Evolutionary conservation across 768 basidiomycete species (phyloP).

Genomic region (Suillus clintonianus): DNA sequence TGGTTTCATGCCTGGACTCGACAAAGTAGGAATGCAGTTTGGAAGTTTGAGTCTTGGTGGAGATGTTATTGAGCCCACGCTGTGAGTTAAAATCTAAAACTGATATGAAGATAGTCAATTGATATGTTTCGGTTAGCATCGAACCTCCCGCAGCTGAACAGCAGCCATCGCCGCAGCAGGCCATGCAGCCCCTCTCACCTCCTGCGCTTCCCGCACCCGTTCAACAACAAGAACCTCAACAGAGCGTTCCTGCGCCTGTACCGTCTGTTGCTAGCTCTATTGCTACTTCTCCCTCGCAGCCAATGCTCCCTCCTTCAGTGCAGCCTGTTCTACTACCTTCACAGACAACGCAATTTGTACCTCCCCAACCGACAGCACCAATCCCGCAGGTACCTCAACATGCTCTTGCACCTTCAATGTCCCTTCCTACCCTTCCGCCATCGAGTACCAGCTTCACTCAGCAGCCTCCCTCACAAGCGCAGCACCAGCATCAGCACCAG

Average conservation of each 20-base stretch:
- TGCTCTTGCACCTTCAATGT: neutral
- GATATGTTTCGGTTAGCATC: slow-evolving; percentile 21
- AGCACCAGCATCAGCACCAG: slow-evolving; percentile 4
- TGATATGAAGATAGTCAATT: slow-evolving; percentile 3
- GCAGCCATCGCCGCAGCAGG: slow-evolving; percentile 45
- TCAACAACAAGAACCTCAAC: slow-evolving; percentile 23
- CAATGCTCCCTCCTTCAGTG: neutral
- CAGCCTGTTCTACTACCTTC: slow-evolving; percentile 6
- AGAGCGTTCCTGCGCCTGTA: neutral
- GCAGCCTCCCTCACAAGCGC: neutral
- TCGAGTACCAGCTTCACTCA: slow-evolving; percentile 1
- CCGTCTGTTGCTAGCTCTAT: slow-evolving; percentile 14
- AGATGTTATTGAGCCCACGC: slow-evolving; percentile 56
- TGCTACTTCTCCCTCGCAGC: slow-evolving; percentile 8
- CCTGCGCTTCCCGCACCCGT: neutral
- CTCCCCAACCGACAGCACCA: neutral
- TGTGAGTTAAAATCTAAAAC: slow-evolving; percentile 42
- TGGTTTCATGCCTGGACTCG: slow-evolving; percentile 53
- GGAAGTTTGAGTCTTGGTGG: slow-evolving; percentile 80
- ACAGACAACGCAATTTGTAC: neutral
- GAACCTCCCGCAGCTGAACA: slow-evolving; percentile 24
- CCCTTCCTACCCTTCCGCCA: neutral
- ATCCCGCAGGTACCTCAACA: neutral
- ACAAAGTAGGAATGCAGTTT: slow-evolving; percentile 90
- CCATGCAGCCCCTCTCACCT: slow-evolving; percentile 25